Evolutionary conservation across 768 basidiomycete genomes (phyloP).

Genomic region (Mycena haematopus): DNA sequence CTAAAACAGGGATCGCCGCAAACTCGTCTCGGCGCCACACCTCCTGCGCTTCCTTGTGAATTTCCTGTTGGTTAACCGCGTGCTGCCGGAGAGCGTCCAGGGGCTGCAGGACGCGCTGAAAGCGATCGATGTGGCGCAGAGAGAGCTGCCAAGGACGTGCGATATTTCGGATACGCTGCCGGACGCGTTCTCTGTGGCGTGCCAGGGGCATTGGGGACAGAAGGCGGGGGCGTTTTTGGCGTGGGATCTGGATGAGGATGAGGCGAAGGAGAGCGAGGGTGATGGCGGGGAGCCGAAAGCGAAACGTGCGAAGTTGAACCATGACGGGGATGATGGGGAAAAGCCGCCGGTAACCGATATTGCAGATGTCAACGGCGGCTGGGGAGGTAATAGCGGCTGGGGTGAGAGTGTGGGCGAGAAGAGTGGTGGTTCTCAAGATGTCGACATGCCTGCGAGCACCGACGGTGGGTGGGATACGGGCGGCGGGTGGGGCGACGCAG

Average conservation of each 20-base stretch:
- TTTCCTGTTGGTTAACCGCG: slow-evolving; percentile 11
- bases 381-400: not conserved
- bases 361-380: not conserved
- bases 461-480: not conserved
- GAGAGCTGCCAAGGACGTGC: slow-evolving; percentile 9
- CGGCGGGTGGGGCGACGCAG: not conserved
- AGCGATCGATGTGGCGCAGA: slow-evolving; percentile 21
- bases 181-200: slow-evolving; percentile 28
- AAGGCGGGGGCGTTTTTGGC: slow-evolving; percentile 35
- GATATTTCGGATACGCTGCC: slow-evolving; percentile 15
- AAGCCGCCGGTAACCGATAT: not conserved
- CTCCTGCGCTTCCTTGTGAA: slow-evolving; percentile 23
- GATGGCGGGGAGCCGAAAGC: slow-evolving; percentile 2
- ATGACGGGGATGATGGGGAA: not conserved
- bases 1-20: not conserved
- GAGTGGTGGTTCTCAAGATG: not conserved
- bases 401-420: not conserved
- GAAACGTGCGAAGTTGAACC: not conserved
- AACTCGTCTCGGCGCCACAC: slow-evolving; percentile 20
- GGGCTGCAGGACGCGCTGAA: slow-evolving; percentile 46
- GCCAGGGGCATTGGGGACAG: slow-evolving; percentile 41
- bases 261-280: no score
- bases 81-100: slow-evolving; percentile 2
- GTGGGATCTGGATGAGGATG: slow-evolving; percentile 38
- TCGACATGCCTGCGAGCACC: not conserved